Evolutionary conservation across 176 grass and related monocot genomes (phyloP).

Genomic region (Coix lacrymajobi): DNA sequence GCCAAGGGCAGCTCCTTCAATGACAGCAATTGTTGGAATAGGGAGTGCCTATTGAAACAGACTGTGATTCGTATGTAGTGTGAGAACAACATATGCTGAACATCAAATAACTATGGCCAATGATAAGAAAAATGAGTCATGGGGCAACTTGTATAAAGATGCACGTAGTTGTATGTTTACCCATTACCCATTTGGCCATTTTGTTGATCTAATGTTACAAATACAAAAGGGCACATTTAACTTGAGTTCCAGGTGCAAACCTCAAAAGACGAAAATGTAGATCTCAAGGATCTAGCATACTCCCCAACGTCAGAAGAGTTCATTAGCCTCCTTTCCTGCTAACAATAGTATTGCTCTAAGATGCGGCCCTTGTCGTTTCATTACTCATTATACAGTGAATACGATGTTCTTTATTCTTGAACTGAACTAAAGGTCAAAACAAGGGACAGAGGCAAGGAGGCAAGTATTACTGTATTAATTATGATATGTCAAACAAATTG

Average conservation of each 20-base stretch:
- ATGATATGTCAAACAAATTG: conserved; percentile 26
- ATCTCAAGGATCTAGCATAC: conserved; percentile 75
- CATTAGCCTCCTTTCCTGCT: conserved; percentile 64
- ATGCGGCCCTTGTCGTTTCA: background rate
- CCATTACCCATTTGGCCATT: background rate
- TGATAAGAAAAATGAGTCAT: background rate
- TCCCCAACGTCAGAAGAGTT: conserved; percentile 46
- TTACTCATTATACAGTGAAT: background rate
- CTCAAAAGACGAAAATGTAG: conserved; percentile 80
- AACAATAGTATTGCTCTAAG: conserved; percentile 14
- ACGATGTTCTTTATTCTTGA: background rate
- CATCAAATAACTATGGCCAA: background rate
- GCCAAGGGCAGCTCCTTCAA: conserved; percentile 81
- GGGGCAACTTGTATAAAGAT: background rate
- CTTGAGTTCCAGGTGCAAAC: conserved; percentile 24
- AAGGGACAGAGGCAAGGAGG: background rate
- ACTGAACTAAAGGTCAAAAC: background rate
- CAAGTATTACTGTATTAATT: conserved; percentile 4
- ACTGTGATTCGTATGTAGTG: background rate
- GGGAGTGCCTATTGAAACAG: conserved; percentile 47
- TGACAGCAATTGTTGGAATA: conserved; percentile 76
- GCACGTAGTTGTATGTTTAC: background rate
- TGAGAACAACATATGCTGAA: conserved; percentile 9
- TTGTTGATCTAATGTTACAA: conserved; percentile 6
- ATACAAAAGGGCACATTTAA: background rate